Percentiles rank a stretch among this genome's conserved stretches.
phyloP scores from a whole-genome alignment of 257 asterid species.

The Solanum ossicruentum region DNA sequence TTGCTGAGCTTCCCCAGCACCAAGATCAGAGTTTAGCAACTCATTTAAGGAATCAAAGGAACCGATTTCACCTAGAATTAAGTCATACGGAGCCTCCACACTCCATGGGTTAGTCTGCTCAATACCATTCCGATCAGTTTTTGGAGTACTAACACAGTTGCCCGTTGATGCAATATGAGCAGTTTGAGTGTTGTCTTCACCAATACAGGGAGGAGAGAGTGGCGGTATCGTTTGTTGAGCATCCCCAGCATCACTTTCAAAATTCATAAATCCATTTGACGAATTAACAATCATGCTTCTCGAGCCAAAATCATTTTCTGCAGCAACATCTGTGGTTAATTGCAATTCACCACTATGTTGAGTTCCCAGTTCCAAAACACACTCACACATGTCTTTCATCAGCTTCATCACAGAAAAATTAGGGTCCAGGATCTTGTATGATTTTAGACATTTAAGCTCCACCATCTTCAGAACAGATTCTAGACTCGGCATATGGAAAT shows the following conservation, averaged over 20 bases:
- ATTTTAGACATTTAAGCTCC: slow-evolving; percentile 36
- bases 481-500: slow-evolving; percentile 32
- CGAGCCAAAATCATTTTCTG: neutral
- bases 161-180: slow-evolving; percentile 14
- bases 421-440: slow-evolving; percentile 27
- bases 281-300: slow-evolving; percentile 3
- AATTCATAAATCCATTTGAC: slow-evolving; percentile 10
- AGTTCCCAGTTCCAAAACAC: slow-evolving; percentile 34
- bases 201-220: slow-evolving; percentile 22
- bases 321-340: slow-evolving; percentile 2
- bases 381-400: slow-evolving; percentile 46
- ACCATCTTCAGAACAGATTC: slow-evolving; percentile 32
- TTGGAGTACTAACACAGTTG: slow-evolving; percentile 12
- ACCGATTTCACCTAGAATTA: slow-evolving; percentile 23
- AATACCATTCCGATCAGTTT: slow-evolving; percentile 12
- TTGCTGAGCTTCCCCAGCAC: slow-evolving; percentile 8
- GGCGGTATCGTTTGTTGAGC: slow-evolving; percentile 9
- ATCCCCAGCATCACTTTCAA: slow-evolving; percentile 15
- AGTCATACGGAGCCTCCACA: slow-evolving; percentile 23
- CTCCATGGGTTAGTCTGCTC: slow-evolving; percentile 24
- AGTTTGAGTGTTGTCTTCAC: slow-evolving; percentile 10
- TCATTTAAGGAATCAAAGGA: slow-evolving; percentile 22
- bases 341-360: slow-evolving; percentile 14
- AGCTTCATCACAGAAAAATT: slow-evolving; percentile 33
- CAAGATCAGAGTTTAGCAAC: slow-evolving; percentile 12